Percentiles rank a stretch among this genome's conserved stretches.
Evolutionary conservation across 805 yeast species (phyloP).

Genomic region (Barnettozyma sp.): DNA sequence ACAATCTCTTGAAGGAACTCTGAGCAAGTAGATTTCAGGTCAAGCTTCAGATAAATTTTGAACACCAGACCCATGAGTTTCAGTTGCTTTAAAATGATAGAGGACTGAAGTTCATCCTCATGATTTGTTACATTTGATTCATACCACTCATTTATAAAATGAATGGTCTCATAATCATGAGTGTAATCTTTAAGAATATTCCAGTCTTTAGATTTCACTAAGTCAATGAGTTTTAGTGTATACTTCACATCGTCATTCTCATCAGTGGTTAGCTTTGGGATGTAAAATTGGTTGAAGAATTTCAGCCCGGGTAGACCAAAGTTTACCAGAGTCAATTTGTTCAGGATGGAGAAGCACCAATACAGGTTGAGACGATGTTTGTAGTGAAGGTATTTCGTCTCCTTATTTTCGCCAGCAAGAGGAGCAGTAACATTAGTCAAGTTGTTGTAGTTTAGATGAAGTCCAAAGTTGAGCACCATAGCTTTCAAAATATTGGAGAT

Average conservation of each 20-base stretch:
- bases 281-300: constrained; percentile 22
- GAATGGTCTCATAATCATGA: constrained; percentile 3
- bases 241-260: constrained; percentile 14
- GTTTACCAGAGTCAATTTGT: constrained; percentile 15
- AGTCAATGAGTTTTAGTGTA: constrained; percentile 9
- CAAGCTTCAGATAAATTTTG: constrained; percentile 17
- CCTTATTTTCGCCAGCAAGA: constrained; percentile 20
- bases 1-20: constrained; percentile 12
- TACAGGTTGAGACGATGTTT: constrained; percentile 33
- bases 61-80: constrained; percentile 10
- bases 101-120: constrained; percentile 17
- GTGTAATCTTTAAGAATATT: constrained; percentile 11
- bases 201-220: constrained; percentile 8
- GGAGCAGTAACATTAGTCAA: constrained; percentile 14
- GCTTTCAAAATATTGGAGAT: constrained; percentile 18
- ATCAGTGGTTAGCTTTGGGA: constrained; percentile 27
- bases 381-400: constrained; percentile 9
- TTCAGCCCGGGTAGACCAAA: constrained; percentile 23
- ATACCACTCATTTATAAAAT: constrained; percentile 33
- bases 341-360: constrained; percentile 37
- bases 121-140: constrained; percentile 22
- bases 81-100: constrained; percentile 7
- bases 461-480: constrained; percentile 22
- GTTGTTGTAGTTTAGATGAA: constrained; percentile 22
- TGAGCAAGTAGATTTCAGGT: constrained; percentile 12